phyloP scores from a whole-genome alignment of 2,329 filamentous ascomycete genomes.

The Stemphylium vesicarium region DNA sequence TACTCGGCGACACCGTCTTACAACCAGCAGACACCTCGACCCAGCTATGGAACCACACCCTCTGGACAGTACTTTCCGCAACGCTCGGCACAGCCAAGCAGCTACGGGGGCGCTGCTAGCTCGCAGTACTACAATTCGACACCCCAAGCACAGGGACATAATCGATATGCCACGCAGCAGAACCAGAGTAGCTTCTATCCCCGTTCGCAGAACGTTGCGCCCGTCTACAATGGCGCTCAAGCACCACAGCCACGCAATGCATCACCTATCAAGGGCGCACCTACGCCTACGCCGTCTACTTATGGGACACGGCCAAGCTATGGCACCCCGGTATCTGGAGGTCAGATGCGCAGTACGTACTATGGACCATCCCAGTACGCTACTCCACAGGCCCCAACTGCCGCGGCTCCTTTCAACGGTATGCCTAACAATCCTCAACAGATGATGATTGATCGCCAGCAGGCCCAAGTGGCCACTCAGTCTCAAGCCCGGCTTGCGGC shows the following conservation, averaged over 20 bases:
- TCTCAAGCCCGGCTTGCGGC: conserved; percentile 46
- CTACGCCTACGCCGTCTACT: conserved; percentile 27
- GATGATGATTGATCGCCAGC: conserved; percentile 45
- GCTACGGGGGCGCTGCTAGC: conserved; percentile 34
- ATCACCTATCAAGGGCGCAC: conserved; percentile 45
- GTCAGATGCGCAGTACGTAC: conserved; percentile 43
- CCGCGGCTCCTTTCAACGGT: conserved; percentile 30
- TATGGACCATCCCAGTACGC: conserved; percentile 44
- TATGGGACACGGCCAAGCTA: conserved; percentile 40
- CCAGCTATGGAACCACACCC: conserved; percentile 31
- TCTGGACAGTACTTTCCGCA: conserved; percentile 42
- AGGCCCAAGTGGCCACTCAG: conserved; percentile 40
- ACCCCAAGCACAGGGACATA: conserved; percentile 41
- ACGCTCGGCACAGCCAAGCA: conserved; percentile 35
- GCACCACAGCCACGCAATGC: conserved; percentile 41
- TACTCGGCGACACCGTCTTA: conserved; percentile 39
- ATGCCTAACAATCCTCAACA: conserved; percentile 40
- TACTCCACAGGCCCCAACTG: conserved; percentile 35
- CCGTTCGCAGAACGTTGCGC: conserved; percentile 42
- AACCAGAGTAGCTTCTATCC: conserved; percentile 43
- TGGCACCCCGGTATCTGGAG: conserved; percentile 33
- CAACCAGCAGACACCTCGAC: conserved; percentile 41
- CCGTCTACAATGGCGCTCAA: conserved; percentile 39
- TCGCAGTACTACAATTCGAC: conserved; percentile 45
- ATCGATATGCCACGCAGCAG: conserved; percentile 40